phyloP scores from a whole-genome alignment of 2,329 filamentous ascomycete genomes.

The Orbilia ellipsospora region DNA sequence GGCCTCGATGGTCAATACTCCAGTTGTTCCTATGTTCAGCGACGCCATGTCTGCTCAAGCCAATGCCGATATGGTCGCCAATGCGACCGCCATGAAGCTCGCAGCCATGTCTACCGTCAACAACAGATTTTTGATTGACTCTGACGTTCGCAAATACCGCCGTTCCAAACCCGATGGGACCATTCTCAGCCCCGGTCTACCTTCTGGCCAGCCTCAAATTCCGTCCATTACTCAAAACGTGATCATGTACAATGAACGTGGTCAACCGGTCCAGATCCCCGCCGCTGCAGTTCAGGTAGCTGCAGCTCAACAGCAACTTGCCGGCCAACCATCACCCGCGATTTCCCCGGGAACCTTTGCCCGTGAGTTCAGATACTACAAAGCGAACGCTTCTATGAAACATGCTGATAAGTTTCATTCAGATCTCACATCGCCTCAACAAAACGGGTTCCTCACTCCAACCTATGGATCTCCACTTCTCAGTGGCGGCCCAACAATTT shows the following conservation, averaged over 20 bases:
- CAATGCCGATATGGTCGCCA: constrained; percentile 97
- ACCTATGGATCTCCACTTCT: constrained; percentile 78
- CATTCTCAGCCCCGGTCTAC: constrained; percentile 64
- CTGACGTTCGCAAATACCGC: constrained; percentile 92
- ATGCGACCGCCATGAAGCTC: constrained; percentile 98
- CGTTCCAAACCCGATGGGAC: constrained; percentile 85
- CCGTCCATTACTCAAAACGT: constrained; percentile 77
- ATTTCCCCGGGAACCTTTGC: constrained; percentile 60
- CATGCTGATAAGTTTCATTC: constrained; percentile 69
- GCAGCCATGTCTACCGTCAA: constrained; percentile 97
- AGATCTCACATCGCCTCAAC: constrained; percentile 86
- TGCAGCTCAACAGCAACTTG: constrained; percentile 57
- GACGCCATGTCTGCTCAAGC: constrained; percentile 69
- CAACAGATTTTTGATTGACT: constrained; percentile 92
- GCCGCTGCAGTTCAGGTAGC: constrained; percentile 58
- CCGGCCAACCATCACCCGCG: constrained; percentile 46
- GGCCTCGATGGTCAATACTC: constrained; percentile 98
- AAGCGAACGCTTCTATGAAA: constrained; percentile 81
- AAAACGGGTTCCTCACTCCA: constrained; percentile 91
- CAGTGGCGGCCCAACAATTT: constrained; percentile 62
- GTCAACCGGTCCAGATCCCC: constrained; percentile 68
- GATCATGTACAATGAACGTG: constrained; percentile 94
- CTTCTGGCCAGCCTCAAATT: constrained; percentile 70
- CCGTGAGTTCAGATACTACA: constrained; percentile 64
- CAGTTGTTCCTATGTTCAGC: constrained; percentile 86